phyloP scores from a whole-genome alignment of 495 filamentous ascomycete genomes.

The Pyronema omphalodes region DNA sequence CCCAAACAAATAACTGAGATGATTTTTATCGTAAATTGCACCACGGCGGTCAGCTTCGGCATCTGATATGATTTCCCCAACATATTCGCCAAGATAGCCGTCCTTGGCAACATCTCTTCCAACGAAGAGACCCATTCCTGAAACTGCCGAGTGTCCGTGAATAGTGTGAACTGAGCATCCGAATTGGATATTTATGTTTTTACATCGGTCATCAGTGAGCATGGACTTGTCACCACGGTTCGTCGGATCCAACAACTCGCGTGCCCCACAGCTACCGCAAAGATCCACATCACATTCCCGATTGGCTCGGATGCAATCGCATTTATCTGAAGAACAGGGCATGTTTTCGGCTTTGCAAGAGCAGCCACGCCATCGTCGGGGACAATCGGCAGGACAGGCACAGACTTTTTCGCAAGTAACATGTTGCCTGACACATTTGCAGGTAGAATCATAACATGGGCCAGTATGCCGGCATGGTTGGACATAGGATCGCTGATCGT shows the following conservation, averaged over 20 bases:
- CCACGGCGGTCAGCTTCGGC: conserved; percentile 47
- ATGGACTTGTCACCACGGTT: conserved; percentile 37
- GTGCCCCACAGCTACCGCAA: conserved; percentile 45
- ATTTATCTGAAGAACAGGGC: conserved; percentile 35
- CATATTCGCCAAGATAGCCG: conserved; percentile 53
- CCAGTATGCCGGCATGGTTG: conserved; percentile 21
- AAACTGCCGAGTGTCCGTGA: conserved; percentile 41
- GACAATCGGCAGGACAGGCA: conserved; percentile 39
- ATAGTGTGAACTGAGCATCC: conserved; percentile 39
- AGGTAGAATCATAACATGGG: conserved; percentile 14
- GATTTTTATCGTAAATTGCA: conserved; percentile 41
- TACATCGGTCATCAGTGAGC: conserved; percentile 32
- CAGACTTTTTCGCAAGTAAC: conserved; percentile 53
- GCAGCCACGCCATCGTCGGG: conserved; percentile 47
- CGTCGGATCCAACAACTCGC: conserved; percentile 40
- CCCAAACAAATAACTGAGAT: conserved; percentile 47
- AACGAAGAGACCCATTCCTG: conserved; percentile 48
- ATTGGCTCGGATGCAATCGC: conserved; percentile 40
- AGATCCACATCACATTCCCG: conserved; percentile 56
- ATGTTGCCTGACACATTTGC: conserved; percentile 23
- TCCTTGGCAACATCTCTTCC: conserved; percentile 41
- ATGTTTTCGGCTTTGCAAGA: conserved; percentile 35
- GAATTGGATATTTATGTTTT: conserved; percentile 45
- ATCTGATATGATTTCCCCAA: conserved; percentile 47
- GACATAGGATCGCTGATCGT: conserved; percentile 17